Evolutionary conservation across 2,329 filamentous ascomycete species (phyloP).

Genomic region (Beauveria sp.): DNA sequence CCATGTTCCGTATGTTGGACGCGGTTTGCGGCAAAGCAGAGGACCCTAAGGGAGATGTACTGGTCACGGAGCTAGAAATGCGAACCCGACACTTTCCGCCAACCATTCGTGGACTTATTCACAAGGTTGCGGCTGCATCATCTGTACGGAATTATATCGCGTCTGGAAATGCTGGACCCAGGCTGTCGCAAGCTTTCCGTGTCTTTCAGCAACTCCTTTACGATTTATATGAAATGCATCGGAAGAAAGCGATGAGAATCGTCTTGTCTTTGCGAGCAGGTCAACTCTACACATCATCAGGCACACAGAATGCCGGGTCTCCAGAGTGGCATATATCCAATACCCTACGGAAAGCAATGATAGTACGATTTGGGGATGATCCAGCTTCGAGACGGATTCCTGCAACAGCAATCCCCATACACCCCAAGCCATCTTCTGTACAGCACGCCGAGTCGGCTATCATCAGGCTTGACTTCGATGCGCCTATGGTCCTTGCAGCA

Average conservation of each 20-base stretch:
- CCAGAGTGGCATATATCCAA: slow-evolving; percentile 1
- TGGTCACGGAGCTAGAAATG: neutral
- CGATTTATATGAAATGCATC: slow-evolving; percentile 1
- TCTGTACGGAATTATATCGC: neutral
- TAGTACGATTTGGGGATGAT: neutral
- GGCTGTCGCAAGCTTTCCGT: neutral
- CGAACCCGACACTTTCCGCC: neutral
- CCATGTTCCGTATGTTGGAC: slow-evolving; percentile 2
- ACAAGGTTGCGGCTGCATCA: neutral
- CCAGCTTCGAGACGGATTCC: neutral
- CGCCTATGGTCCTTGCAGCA: neutral
- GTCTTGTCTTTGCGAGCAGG: neutral
- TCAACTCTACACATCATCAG: neutral
- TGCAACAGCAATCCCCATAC: neutral
- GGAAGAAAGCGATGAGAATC: slow-evolving; percentile 1
- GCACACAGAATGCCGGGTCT: neutral
- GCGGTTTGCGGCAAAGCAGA: slow-evolving; percentile 1
- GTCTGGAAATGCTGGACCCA: neutral
- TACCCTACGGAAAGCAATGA: neutral
- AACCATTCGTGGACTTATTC: neutral
- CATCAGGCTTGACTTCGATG: neutral
- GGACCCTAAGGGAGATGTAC: neutral
- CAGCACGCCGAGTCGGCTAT: neutral
- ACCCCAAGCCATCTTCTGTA: neutral
- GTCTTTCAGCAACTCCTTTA: neutral